phyloP scores from a whole-genome alignment of 75 land plant species.

The Larix kaempferi region DNA sequence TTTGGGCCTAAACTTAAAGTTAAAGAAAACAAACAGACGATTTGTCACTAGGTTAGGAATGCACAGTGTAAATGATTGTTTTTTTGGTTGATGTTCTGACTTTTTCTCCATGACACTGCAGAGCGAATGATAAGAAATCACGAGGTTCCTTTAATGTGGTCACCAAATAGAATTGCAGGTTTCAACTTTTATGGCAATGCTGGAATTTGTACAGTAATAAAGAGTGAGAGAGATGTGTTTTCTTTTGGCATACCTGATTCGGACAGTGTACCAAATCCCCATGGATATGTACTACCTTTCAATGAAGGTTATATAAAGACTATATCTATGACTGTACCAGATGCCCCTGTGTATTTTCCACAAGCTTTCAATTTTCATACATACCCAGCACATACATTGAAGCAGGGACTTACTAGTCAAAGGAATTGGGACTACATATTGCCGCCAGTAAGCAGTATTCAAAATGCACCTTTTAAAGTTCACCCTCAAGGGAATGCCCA shows the following conservation, averaged over 20 bases:
- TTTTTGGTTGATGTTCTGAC: no score
- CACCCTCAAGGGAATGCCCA: conserved; percentile 16
- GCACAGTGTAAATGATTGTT: no score
- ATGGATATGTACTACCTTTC: conserved; percentile 7
- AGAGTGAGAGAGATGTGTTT: conserved; percentile 18
- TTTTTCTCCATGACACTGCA: no score
- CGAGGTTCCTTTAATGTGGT: no score
- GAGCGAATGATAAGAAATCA: no score
- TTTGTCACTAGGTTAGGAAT: no score
- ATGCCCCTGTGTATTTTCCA: conserved; percentile 12
- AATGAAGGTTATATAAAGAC: conserved; percentile 22
- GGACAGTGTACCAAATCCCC: not conserved
- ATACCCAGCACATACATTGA: conserved; percentile 13
- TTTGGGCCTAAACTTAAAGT: no score
- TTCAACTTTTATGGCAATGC: no score
- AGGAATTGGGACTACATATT: conserved; percentile 19
- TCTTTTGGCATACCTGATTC: conserved; percentile 9
- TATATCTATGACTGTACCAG: conserved; percentile 12
- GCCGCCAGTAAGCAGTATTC: conserved; percentile 26
- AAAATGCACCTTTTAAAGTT: conserved; percentile 27
- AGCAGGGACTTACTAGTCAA: conserved; percentile 22
- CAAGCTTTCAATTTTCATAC: conserved; percentile 13
- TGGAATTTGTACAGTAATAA: conserved; percentile 4
- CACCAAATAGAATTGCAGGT: no score
- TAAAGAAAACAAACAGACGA: no score